Percentiles rank a stretch among this genome's conserved stretches.
Conservation (phyloP, 495 filamentous ascomycete genomes). For the Aspergillus steynii region DNA sequence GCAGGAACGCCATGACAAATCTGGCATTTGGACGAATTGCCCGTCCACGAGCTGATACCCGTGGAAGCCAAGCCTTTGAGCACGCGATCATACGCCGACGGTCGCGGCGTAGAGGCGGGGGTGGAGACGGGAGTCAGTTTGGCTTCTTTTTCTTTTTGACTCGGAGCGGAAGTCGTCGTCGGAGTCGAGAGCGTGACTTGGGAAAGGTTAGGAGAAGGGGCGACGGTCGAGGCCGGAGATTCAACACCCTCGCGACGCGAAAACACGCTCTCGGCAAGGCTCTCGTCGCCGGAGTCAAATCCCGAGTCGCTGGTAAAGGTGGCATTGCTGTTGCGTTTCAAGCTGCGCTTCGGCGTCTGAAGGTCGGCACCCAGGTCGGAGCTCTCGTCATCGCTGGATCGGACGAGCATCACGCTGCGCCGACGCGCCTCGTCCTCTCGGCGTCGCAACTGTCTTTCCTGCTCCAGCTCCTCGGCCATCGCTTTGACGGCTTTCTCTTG, state of each 20-base stretch:
- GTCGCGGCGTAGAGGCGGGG: constrained; percentile 23
- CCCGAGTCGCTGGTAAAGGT: constrained; percentile 54
- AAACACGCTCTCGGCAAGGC: constrained; percentile 62
- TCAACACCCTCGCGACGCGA: constrained; percentile 55
- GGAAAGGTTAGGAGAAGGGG: constrained; percentile 40
- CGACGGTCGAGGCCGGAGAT: constrained; percentile 51
- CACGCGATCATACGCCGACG: constrained; percentile 43
- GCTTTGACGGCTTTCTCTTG: constrained; percentile 65
- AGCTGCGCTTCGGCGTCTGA: constrained; percentile 47
- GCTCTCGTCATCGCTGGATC: constrained; percentile 34
- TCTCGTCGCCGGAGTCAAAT: constrained; percentile 57
- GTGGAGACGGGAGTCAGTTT: constrained; percentile 17
- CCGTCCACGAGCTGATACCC: constrained; percentile 35
- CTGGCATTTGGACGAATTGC: constrained; percentile 44
- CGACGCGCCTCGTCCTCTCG: constrained; percentile 55
- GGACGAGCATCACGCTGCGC: constrained; percentile 36
- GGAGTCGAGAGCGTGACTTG: constrained; percentile 37
- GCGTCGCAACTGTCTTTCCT: constrained; percentile 55
- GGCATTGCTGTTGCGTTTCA: constrained; percentile 53
- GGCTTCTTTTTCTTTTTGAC: constrained; percentile 28
- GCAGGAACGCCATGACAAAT: constrained; percentile 64
- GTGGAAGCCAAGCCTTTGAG: constrained; percentile 43
- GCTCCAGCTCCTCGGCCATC: constrained; percentile 62
- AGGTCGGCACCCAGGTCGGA: constrained; percentile 57
- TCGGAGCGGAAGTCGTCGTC: constrained; percentile 19